Evolutionary conservation across 257 asterid species (phyloP).

Genomic region (Anisodus tanguticus): DNA sequence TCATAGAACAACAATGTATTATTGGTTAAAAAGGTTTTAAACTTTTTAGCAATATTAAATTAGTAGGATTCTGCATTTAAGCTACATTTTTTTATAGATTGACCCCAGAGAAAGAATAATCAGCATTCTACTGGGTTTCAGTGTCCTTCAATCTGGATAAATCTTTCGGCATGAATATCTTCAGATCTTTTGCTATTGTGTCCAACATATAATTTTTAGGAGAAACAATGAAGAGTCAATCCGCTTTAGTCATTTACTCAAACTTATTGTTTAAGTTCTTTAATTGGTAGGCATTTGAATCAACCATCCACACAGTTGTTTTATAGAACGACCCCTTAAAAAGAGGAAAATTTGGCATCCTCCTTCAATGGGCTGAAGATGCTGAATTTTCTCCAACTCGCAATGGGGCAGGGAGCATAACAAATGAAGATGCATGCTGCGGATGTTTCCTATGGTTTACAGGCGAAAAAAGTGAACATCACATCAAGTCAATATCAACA

Average conservation of each 20-base stretch:
- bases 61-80: conserved; percentile 2
- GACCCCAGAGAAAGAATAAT: background rate
- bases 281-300: conserved; percentile 1
- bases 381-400: background rate
- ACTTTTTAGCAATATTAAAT: background rate
- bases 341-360: background rate
- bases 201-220: conserved; percentile 17
- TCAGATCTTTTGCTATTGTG: background rate
- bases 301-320: background rate
- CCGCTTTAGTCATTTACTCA: conserved; percentile 7
- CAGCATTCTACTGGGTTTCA: conserved; percentile 12
- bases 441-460: conserved; percentile 3
- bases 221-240: background rate
- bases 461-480: background rate
- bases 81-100: background rate
- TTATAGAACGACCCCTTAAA: conserved; percentile 4
- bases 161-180: background rate
- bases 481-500: conserved; percentile 4
- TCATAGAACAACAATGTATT: background rate
- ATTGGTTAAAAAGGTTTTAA: background rate
- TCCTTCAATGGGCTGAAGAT: conserved; percentile 1
- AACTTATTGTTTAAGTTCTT: conserved; percentile 18
- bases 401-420: conserved; percentile 12
- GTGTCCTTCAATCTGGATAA: background rate
- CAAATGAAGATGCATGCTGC: background rate